phyloP scores from a whole-genome alignment of 2,329 filamentous ascomycete species.

The Phaeoacremonium minimum region DNA sequence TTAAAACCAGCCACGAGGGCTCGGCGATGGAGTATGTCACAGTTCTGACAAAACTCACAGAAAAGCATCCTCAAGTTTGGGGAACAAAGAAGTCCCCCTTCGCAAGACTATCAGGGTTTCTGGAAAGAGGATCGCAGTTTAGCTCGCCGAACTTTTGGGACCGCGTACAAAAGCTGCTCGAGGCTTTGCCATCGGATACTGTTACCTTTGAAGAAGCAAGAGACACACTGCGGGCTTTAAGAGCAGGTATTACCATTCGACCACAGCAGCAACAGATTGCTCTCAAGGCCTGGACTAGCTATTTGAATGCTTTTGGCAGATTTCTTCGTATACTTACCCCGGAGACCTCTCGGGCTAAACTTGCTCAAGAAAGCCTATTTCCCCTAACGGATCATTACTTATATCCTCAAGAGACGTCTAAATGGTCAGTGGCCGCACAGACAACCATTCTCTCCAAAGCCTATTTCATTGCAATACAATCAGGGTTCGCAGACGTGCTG shows the following conservation, averaged over 20 bases:
- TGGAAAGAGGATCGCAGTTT: slow-evolving; percentile 82
- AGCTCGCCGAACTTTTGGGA: slow-evolving; percentile 70
- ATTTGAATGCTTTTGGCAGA: slow-evolving; percentile 59
- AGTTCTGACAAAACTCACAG: slow-evolving; percentile 63
- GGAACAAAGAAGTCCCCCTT: slow-evolving; percentile 55
- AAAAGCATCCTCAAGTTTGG: slow-evolving; percentile 67
- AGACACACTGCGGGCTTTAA: slow-evolving; percentile 62
- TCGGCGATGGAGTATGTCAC: slow-evolving; percentile 70
- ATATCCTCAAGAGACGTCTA: slow-evolving; percentile 34
- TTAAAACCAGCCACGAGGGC: slow-evolving; percentile 67
- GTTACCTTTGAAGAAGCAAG: slow-evolving; percentile 45
- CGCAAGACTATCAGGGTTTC: slow-evolving; percentile 61
- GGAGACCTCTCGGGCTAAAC: slow-evolving; percentile 34
- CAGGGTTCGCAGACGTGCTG: slow-evolving; percentile 35
- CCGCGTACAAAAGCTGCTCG: slow-evolving; percentile 59
- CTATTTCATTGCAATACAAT: slow-evolving; percentile 37
- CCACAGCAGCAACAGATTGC: slow-evolving; percentile 71
- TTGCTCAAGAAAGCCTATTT: slow-evolving; percentile 47
- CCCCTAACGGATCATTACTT: slow-evolving; percentile 53
- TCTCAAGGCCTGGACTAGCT: slow-evolving; percentile 68
- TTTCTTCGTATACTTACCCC: slow-evolving; percentile 42
- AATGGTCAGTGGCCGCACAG: slow-evolving; percentile 27
- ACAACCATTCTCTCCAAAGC: slow-evolving; percentile 38
- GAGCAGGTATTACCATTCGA: slow-evolving; percentile 65
- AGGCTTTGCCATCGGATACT: slow-evolving; percentile 47